Evolutionary conservation across 2,329 filamentous ascomycete genomes (phyloP), one percentile per base, ranked within the genome.

Genomic region (Chrysoporthe austroafricana): DNA sequence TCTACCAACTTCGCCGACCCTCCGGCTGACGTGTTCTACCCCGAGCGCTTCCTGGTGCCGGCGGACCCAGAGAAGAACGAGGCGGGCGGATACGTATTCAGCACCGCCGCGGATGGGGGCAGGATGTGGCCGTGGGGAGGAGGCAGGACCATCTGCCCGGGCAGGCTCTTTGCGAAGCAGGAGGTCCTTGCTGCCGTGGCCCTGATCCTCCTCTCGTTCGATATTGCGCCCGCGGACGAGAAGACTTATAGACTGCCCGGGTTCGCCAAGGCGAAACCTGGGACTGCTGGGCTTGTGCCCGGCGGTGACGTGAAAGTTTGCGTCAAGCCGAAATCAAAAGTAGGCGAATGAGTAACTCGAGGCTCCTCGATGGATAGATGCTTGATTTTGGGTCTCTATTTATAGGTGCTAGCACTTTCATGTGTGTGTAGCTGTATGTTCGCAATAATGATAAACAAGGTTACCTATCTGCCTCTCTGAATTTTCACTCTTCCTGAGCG

Each of bases 261-360:
- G 6, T 18, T 60, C 11, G 18, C 57, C 5, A 59, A 42, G 8
- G 14, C 57, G 39, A 59, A 42, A 5, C 57, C 57, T 44, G 57
- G 57, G 6, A 59, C 36, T 42, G 39, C 16, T 26, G 39, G n/a
- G 39, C 36, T 60, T 44, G 58, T 43, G 11, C 42, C 42, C 5
- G n/a, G 39, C 18, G 42, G 58, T 32, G 58, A 60, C 42, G 58
- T 60, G 58, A 43, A 26, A 4, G 58, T 60, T 9, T 44, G 39
- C 34, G 42, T 60, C 21, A 26, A 18, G 43, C 42, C 58, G n/a
- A 46, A n/a, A 8, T 11, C 21, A 6, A 4, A 46, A 14, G 9
- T 36, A 78, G 58, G 36, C 36, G 1, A 39, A 9, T 39, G 36
- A 39, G 36, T 39, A 39, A 39, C 9, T 9, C 9, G 36, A 9